Percentiles rank a stretch among this genome's conserved stretches.
Conservation (phyloP, 2,329 filamentous ascomycete species). For the Rasamsonia emersonii region DNA sequence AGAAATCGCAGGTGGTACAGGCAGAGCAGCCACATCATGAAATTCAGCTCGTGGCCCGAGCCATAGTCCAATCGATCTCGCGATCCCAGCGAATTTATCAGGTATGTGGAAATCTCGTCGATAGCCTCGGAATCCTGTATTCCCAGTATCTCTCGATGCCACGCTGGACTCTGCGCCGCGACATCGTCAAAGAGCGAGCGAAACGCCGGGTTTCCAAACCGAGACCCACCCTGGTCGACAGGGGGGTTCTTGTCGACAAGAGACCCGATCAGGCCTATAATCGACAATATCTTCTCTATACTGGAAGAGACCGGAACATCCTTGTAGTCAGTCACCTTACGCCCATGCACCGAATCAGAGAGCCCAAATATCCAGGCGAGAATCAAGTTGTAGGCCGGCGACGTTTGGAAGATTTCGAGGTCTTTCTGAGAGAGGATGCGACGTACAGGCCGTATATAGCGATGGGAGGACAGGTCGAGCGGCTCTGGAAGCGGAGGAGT, state of each 20-base stretch:
- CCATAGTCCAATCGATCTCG: constrained; percentile 87
- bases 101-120: constrained; percentile 68
- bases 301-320: constrained; percentile 42
- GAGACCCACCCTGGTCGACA: constrained; percentile 75
- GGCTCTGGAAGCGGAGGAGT: constrained; percentile 66
- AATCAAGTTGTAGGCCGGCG: constrained; percentile 66
- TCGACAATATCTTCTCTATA: constrained; percentile 55
- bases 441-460: constrained; percentile 60
- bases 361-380: constrained; percentile 79
- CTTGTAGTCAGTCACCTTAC: constrained; percentile 19
- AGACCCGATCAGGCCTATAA: constrained; percentile 61
- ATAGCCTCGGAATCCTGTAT: constrained; percentile 43
- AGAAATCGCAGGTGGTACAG: constrained; percentile 71
- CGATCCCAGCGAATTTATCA: constrained; percentile 79
- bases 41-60: constrained; percentile 95
- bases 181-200: constrained; percentile 61
- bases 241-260: constrained; percentile 65
- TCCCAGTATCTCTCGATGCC: constrained; percentile 34
- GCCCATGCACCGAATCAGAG: constrained; percentile 65
- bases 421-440: constrained; percentile 76
- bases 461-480: constrained; percentile 51
- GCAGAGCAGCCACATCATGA: constrained; percentile 92
- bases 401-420: constrained; percentile 71
- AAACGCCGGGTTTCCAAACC: constrained; percentile 93
- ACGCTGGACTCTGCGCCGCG: constrained; percentile 27